phyloP scores from a whole-genome alignment of 805 yeast genomes.

The Huiozyma naganishii region DNA sequence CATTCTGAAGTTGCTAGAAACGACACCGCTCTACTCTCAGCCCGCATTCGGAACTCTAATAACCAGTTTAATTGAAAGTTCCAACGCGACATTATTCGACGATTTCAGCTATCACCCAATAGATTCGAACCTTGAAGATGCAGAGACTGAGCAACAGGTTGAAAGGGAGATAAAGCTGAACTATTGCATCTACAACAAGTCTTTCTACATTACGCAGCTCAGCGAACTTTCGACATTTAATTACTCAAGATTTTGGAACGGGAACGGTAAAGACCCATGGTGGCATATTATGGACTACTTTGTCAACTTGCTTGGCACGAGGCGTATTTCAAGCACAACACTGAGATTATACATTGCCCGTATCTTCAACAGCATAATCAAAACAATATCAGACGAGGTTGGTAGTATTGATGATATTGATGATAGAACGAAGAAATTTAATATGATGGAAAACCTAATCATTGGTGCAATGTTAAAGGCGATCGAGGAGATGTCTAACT shows the following conservation, averaged over 20 bases:
- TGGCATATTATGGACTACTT: slow-evolving; percentile 35
- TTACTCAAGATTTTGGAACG: slow-evolving; percentile 36
- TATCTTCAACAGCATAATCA: slow-evolving; percentile 42
- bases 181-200: slow-evolving; percentile 43
- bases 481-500: slow-evolving; percentile 31
- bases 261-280: slow-evolving; percentile 37
- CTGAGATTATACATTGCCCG: slow-evolving; percentile 39
- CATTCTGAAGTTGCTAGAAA: slow-evolving; percentile 49
- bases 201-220: slow-evolving; percentile 44
- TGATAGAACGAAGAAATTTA: slow-evolving; percentile 7
- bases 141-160: no score
- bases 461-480: slow-evolving; percentile 39
- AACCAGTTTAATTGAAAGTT: slow-evolving; percentile 27
- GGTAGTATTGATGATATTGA: slow-evolving; percentile 15
- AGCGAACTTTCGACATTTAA: slow-evolving; percentile 43
- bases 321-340: slow-evolving; percentile 31
- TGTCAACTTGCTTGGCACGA: slow-evolving; percentile 34
- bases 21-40: slow-evolving; percentile 44
- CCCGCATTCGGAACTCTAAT: slow-evolving; percentile 41
- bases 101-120: slow-evolving; percentile 16
- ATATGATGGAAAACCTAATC: slow-evolving; percentile 35
- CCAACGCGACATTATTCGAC: slow-evolving; percentile 13
- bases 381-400: slow-evolving; percentile 21
- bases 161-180: not conserved
- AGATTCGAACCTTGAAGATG: slow-evolving; percentile 11